Evolutionary conservation across 345 rosid species (phyloP).

Genomic region (Pelargonium nanum): DNA sequence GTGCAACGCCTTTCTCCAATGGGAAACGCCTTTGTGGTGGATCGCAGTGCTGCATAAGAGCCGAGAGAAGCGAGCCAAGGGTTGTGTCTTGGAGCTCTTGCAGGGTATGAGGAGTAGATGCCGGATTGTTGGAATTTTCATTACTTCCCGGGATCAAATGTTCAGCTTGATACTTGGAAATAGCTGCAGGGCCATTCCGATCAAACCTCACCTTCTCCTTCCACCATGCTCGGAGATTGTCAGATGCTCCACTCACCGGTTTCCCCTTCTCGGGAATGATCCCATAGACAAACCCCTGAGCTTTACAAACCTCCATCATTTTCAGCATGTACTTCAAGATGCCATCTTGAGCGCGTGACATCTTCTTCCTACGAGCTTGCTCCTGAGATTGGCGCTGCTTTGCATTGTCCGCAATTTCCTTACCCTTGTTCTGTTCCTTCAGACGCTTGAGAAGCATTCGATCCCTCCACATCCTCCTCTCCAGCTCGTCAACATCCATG

Average conservation of each 20-base stretch:
- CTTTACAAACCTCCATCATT: conserved; percentile 88
- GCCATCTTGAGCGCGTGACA: conserved; percentile 82
- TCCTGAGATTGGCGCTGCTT: conserved; percentile 66
- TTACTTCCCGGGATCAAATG: conserved; percentile 30
- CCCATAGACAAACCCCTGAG: conserved; percentile 79
- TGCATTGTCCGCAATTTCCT: conserved; percentile 31
- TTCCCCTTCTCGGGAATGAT: conserved; percentile 85
- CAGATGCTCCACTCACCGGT: conserved; percentile 87
- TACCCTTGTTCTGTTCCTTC: conserved; percentile 47
- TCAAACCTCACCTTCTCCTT: conserved; percentile 81
- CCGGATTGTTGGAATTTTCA: conserved; percentile 25
- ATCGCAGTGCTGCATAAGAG: conserved; percentile 79
- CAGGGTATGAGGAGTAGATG: conserved; percentile 44
- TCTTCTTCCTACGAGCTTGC: conserved; percentile 81
- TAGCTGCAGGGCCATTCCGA: conserved; percentile 76
- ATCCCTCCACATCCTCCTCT: conserved; percentile 78
- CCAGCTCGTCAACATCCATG: conserved; percentile 61
- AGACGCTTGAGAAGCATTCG: conserved; percentile 49
- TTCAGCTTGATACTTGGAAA: conserved; percentile 48
- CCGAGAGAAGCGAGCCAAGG: conserved; percentile 70
- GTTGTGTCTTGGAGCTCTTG: conserved; percentile 79
- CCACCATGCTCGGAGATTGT: conserved; percentile 87
- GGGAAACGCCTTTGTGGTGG: conserved; percentile 84
- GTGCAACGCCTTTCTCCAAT: conserved; percentile 68
- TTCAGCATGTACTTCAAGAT: conserved; percentile 75